A percentile compares a stretch with the other conserved stretches of the same genome.
Conservation (phyloP, 176 grass and related monocot genomes). For the Phragmites australis region DNA sequence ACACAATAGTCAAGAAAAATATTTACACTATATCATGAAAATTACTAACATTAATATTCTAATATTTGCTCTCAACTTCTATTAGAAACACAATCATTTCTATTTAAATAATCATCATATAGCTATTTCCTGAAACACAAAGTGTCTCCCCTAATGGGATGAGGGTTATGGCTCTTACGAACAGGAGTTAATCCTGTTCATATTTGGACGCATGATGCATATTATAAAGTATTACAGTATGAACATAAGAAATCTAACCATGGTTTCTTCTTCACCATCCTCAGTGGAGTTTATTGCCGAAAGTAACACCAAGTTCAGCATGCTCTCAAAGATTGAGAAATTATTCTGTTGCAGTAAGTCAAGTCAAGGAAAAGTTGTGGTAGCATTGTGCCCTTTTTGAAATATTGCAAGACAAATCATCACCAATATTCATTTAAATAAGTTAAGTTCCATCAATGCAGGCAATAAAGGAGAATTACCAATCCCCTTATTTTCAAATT, state of each 20-base stretch:
- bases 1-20: neutral
- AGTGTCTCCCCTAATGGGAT: neutral
- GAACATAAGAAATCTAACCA: slow-evolving; percentile 53
- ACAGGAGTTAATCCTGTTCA: neutral
- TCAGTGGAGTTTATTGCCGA: slow-evolving; percentile 29
- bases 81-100: neutral
- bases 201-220: neutral
- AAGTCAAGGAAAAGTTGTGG: slow-evolving; percentile 23
- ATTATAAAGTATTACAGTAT: slow-evolving; percentile 17
- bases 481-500: neutral
- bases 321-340: slow-evolving; percentile 54
- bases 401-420: neutral
- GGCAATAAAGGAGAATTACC: slow-evolving; percentile 34
- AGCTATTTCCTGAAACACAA: neutral
- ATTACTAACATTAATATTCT: neutral
- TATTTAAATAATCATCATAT: neutral
- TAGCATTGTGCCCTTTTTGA: neutral
- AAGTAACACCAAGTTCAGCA: slow-evolving; percentile 58
- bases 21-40: neutral
- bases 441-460: neutral
- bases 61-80: neutral
- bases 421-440: neutral
- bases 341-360: slow-evolving; percentile 53
- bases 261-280: slow-evolving; percentile 45
- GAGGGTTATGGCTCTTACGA: neutral